Conservation (phyloP, 345 rosid genomes). For the Mercurialis annua region DNA sequence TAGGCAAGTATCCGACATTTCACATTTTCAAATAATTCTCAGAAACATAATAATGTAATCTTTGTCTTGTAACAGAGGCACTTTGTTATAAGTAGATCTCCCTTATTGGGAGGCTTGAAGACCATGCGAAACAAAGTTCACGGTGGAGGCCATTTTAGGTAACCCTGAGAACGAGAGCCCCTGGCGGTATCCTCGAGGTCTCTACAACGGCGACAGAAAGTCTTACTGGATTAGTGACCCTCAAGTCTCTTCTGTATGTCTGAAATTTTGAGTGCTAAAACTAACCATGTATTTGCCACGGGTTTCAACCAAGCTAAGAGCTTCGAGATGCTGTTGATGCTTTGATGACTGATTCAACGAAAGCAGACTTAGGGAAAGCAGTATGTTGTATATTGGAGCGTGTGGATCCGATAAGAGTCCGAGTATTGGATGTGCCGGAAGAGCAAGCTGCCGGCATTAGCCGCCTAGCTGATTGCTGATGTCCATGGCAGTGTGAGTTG, state of each 20-base stretch:
- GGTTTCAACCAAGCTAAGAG: constrained; percentile 58
- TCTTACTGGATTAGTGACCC: constrained; percentile 57
- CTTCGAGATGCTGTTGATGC: constrained; percentile 50
- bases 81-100: constrained; percentile 63
- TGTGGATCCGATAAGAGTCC: constrained; percentile 66
- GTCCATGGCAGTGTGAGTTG: too few species aligned
- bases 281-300: constrained; percentile 50
- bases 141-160: constrained; percentile 50
- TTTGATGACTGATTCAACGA: constrained; percentile 32
- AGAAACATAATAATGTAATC: too few species aligned
- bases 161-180: constrained; percentile 81
- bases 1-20: constrained; percentile 43
- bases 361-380: constrained; percentile 42
- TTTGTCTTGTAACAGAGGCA: constrained; percentile 57
- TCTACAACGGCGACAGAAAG: constrained; percentile 51
- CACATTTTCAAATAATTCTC: not conserved
- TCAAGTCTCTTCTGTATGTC: constrained; percentile 56
- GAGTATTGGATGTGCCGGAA: constrained; percentile 83
- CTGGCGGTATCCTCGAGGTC: constrained; percentile 84
- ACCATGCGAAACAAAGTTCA: constrained; percentile 74
- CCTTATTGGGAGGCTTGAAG: constrained; percentile 58
- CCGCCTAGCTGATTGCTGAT: not conserved
- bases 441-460: constrained; percentile 39
- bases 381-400: constrained; percentile 57
- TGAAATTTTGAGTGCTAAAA: constrained; percentile 47